Conservation (phyloP, 768 basidiomycete genomes). For the Hypsizygus marmoreus region DNA sequence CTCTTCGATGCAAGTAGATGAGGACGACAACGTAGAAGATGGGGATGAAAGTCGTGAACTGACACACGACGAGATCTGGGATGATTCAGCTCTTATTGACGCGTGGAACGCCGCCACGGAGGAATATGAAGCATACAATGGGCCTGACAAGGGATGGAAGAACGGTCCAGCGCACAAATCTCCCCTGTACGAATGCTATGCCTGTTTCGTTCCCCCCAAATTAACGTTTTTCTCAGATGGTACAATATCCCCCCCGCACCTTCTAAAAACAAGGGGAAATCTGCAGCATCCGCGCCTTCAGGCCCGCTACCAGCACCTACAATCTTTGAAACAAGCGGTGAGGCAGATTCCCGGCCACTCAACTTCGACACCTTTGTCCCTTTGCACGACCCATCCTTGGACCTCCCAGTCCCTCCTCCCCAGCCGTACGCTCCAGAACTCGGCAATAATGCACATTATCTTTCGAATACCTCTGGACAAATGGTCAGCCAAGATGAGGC, state of each 20-base stretch:
- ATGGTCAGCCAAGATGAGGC: slow-evolving; percentile 71
- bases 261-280: slow-evolving; percentile 22
- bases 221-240: slow-evolving; percentile 54
- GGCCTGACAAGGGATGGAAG: slow-evolving; percentile 74
- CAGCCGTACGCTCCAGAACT: slow-evolving; percentile 17
- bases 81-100: slow-evolving; percentile 79
- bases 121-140: slow-evolving; percentile 77
- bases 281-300: neutral
- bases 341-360: slow-evolving; percentile 59
- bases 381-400: slow-evolving; percentile 64
- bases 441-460: slow-evolving; percentile 26
- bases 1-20: slow-evolving; percentile 18
- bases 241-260: slow-evolving; percentile 62
- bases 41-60: slow-evolving; percentile 58
- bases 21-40: slow-evolving; percentile 27
- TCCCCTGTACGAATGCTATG: slow-evolving; percentile 54
- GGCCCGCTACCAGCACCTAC: too few species aligned
- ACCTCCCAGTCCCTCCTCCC: slow-evolving; percentile 22
- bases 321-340: slow-evolving; percentile 24
- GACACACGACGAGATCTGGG: slow-evolving; percentile 80
- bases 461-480: slow-evolving; percentile 33
- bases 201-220: neutral
- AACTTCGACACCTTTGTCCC: slow-evolving; percentile 75
- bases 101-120: slow-evolving; percentile 86
- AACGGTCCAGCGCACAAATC: slow-evolving; percentile 68